Percentiles rank a stretch among this genome's conserved stretches.
These are phyloP conservation scores for Blastomyces silverae DNA, from an alignment of 2,329 filamentous ascomycete genomes.

Conservation along the genomic window DNA sequence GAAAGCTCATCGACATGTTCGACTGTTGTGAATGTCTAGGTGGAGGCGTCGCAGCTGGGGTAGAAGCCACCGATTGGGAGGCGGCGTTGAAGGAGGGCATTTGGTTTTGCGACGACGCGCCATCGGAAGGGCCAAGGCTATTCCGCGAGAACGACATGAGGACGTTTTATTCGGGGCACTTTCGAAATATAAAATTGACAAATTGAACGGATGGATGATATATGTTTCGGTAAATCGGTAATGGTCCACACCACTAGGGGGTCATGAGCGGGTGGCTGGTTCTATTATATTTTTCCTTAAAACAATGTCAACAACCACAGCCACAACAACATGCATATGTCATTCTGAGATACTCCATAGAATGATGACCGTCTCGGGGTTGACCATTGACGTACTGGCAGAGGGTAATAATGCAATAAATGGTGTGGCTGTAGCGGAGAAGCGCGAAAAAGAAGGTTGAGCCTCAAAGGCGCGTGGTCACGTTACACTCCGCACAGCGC, in stretches of 20 bases:
- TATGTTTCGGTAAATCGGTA: not conserved
- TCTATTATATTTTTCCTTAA: not conserved
- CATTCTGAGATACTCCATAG: not conserved
- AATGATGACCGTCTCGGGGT: not conserved
- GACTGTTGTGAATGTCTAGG: conserved; percentile 40
- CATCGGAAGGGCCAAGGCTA: conserved; percentile 35
- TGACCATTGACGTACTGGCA: conserved; percentile 1
- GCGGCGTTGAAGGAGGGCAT: conserved; percentile 40
- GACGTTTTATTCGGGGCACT: conserved; percentile 12
- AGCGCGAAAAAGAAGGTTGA: conserved; percentile 10
- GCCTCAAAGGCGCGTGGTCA: conserved; percentile 20
- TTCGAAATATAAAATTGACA: not conserved
- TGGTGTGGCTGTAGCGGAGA: not conserved
- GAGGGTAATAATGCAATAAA: too few species aligned
- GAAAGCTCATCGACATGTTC: conserved; percentile 35
- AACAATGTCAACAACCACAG: conserved; percentile 6
- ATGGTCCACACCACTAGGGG: not conserved
- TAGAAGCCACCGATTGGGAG: conserved; percentile 42
- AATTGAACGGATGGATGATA: not conserved
- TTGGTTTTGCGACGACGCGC: conserved; percentile 36
- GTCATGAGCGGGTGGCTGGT: not conserved
- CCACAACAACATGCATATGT: not conserved
- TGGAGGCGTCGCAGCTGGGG: conserved; percentile 42
- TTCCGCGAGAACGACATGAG: conserved; percentile 38
- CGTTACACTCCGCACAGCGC: conserved; percentile 17